Percentiles rank a stretch among this genome's conserved stretches.
Evolutionary conservation across 2,329 filamentous ascomycete genomes (phyloP).

Genomic region (Epichloe glyceriae): DNA sequence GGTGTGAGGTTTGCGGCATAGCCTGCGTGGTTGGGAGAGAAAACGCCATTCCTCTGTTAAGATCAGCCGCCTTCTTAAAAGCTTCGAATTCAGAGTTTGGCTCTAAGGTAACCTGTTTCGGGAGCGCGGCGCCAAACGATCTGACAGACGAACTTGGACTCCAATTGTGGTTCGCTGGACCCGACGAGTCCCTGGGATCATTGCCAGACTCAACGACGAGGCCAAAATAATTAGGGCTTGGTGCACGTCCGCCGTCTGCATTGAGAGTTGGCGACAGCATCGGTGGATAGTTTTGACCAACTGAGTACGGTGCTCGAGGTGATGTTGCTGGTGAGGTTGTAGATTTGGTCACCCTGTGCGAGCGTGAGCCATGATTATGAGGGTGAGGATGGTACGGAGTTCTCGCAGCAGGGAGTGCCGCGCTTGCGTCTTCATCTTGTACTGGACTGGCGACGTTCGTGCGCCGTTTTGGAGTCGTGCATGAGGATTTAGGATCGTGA

Average conservation of each 20-base stretch:
- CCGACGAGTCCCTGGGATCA: constrained; percentile 50
- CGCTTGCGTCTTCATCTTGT: constrained; percentile 34
- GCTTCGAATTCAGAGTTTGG: constrained; percentile 73
- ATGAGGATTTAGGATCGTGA: background rate
- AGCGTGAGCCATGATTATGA: constrained; percentile 30
- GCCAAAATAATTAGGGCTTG: constrained; percentile 82
- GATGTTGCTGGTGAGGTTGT: constrained; percentile 41
- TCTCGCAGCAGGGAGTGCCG: constrained; percentile 22
- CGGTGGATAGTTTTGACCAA: constrained; percentile 41
- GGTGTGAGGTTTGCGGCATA: constrained; percentile 19
- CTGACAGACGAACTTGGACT: constrained; percentile 57
- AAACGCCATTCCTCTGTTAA: constrained; percentile 35
- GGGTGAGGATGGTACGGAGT: constrained; percentile 23
- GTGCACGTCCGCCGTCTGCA: constrained; percentile 27
- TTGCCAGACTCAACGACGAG: constrained; percentile 50
- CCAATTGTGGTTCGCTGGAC: constrained; percentile 59
- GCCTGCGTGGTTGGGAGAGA: constrained; percentile 36
- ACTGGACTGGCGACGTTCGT: constrained; percentile 22
- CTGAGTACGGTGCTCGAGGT: constrained; percentile 37
- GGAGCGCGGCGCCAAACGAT: constrained; percentile 55
- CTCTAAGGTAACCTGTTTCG: constrained; percentile 57
- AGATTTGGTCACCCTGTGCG: constrained; percentile 25
- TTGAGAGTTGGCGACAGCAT: constrained; percentile 31
- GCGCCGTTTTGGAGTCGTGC: constrained; percentile 18
- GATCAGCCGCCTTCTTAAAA: constrained; percentile 61